phyloP scores from a whole-genome alignment of 1,284 basidiomycete species.

The Grifola frondosa region DNA sequence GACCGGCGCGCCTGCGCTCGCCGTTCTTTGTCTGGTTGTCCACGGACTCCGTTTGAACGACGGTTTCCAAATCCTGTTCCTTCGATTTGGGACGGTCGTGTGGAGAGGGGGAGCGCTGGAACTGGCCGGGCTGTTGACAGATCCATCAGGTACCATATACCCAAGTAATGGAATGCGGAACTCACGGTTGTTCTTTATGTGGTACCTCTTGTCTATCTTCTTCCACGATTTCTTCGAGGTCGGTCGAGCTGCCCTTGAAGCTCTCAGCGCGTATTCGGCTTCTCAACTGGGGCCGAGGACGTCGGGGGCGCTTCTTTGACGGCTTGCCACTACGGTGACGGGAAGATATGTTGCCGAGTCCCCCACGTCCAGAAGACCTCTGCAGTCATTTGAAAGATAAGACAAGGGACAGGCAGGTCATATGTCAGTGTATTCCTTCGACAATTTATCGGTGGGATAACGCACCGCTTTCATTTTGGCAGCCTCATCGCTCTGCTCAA shows the following conservation, averaged over 20 bases:
- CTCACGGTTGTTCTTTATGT: slow-evolving; percentile 32
- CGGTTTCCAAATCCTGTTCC: slow-evolving; percentile 78
- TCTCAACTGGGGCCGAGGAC: slow-evolving; percentile 36
- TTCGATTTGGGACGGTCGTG: too few species aligned
- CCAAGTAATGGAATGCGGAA: slow-evolving; percentile 34
- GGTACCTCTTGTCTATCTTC: slow-evolving; percentile 49
- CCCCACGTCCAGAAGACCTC: slow-evolving; percentile 61
- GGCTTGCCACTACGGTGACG: too few species aligned
- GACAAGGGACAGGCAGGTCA: not conserved
- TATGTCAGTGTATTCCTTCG: too few species aligned
- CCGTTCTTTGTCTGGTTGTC: slow-evolving; percentile 29
- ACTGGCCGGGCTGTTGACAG: slow-evolving; percentile 52
- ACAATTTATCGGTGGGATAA: slow-evolving; percentile 1
- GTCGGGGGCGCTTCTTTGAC: slow-evolving; percentile 38
- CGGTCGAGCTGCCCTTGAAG: slow-evolving; percentile 38
- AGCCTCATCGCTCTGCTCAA: slow-evolving; percentile 41
- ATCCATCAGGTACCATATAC: slow-evolving; percentile 49
- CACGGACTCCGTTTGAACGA: slow-evolving; percentile 47
- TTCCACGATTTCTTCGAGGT: slow-evolving; percentile 34
- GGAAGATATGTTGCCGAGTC: slow-evolving; percentile 65
- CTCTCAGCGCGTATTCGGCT: slow-evolving; percentile 74
- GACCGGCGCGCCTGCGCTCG: slow-evolving; percentile 18
- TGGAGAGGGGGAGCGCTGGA: slow-evolving; percentile 42
- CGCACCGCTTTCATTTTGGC: slow-evolving; percentile 37
- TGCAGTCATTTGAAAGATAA: slow-evolving; percentile 25